Evolutionary conservation across 164 flowering plant species (phyloP).

Genomic region (Platanus orientalis): DNA sequence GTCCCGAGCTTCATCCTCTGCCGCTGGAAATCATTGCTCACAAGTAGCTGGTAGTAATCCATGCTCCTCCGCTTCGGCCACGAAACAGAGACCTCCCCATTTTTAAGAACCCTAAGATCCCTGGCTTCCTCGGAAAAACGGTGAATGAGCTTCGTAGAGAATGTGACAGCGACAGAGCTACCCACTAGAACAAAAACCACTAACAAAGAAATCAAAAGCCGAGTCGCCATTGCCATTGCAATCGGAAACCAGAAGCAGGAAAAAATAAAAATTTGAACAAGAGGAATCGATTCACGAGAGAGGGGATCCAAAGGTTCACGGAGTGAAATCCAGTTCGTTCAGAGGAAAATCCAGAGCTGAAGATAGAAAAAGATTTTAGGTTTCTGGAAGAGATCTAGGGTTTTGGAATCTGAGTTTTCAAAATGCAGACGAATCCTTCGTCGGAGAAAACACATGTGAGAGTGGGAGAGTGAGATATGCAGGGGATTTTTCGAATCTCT

Average conservation of each 20-base stretch:
- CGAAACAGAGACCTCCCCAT: conserved; percentile 7
- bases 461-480: neutral
- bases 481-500: neutral
- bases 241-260: neutral
- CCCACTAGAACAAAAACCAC: conserved; percentile 4
- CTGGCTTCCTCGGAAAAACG: conserved; percentile 71
- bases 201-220: conserved; percentile 6
- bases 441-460: neutral
- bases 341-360: neutral
- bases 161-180: conserved; percentile 15
- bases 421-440: neutral
- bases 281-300: neutral
- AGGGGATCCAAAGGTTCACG: neutral
- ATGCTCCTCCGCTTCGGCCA: conserved; percentile 48
- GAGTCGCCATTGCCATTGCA: conserved; percentile 11
- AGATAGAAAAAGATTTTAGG: neutral
- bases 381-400: conserved; percentile 9
- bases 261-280: neutral
- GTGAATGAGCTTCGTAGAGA: conserved; percentile 60
- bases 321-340: neutral
- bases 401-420: neutral
- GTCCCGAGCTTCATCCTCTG: conserved; percentile 66
- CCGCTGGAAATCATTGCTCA: conserved; percentile 51
- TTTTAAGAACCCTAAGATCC: conserved; percentile 26
- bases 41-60: conserved; percentile 51